These are phyloP conservation scores for Colletotrichum lini DNA, from an alignment of 2,329 filamentous ascomycete genomes.

Conservation along the genomic window DNA sequence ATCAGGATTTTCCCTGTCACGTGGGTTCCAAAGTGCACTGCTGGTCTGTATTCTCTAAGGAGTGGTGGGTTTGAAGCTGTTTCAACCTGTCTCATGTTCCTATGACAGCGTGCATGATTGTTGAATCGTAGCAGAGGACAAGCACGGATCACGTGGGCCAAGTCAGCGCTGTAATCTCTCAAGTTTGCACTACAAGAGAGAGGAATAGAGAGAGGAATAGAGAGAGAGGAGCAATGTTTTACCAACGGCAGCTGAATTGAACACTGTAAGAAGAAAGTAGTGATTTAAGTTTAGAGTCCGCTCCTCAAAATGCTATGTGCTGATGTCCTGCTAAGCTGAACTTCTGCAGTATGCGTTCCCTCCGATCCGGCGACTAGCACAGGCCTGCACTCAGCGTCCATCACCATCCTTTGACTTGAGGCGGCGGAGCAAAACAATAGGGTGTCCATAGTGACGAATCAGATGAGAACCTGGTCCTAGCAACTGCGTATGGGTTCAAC, in stretches of 20 bases:
- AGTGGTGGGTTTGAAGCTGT: not conserved
- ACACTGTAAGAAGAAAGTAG: constrained; percentile 31
- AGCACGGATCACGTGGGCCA: not conserved
- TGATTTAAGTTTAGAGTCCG: not conserved
- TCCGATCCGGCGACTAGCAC: no score
- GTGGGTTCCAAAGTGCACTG: not conserved
- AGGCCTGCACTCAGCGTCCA: no score
- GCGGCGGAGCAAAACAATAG: no score
- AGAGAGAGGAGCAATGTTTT: constrained; percentile 4
- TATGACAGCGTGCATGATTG: not conserved
- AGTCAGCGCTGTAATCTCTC: constrained; percentile 5
- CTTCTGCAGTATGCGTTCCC: no score
- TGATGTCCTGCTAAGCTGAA: no score
- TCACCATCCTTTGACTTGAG: no score
- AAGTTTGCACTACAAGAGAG: not conserved
- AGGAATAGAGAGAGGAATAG: no score
- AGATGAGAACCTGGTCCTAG: no score
- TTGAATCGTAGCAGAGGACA: not conserved
- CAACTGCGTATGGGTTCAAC: no score
- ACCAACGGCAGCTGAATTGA: constrained; percentile 30
- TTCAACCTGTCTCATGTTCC: constrained; percentile 36
- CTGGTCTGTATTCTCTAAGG: not conserved
- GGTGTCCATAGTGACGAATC: no score
- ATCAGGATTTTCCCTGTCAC: constrained; percentile 19
- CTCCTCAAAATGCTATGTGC: no score